Evolutionary conservation across 2,329 filamentous ascomycete genomes (phyloP).

Genomic region (Cryphonectria japonica): DNA sequence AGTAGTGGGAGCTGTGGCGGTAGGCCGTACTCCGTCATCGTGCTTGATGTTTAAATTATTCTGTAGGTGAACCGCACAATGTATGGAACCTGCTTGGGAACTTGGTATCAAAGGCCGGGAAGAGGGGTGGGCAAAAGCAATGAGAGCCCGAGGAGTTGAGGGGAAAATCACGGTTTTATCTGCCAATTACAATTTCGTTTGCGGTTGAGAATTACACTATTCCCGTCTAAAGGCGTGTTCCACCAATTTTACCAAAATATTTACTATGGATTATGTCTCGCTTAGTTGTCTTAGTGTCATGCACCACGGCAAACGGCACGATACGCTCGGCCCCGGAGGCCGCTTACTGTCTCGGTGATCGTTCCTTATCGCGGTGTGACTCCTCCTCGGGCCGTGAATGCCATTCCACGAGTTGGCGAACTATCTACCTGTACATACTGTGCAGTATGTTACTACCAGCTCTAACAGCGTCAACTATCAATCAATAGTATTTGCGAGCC

Average conservation of each 20-base stretch:
- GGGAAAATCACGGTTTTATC: not conserved
- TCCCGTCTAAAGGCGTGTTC: not conserved
- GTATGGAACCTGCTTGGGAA: not conserved
- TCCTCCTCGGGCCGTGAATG: not conserved
- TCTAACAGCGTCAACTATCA: not conserved
- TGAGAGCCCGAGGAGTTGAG: not conserved
- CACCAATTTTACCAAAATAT: not conserved
- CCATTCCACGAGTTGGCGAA: not conserved
- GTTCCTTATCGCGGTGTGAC: not conserved
- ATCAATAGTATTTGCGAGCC: not conserved
- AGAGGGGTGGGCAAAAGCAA: not conserved
- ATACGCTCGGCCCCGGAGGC: not conserved
- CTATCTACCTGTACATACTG: no score
- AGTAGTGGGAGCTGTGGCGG: conserved; percentile 11
- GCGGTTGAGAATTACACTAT: not conserved
- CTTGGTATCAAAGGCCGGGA: not conserved
- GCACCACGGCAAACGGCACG: not conserved
- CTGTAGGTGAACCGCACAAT: not conserved
- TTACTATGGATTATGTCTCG: no score
- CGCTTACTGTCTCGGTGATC: not conserved
- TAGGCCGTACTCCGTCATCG: not conserved
- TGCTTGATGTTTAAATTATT: not conserved
- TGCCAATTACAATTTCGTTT: not conserved
- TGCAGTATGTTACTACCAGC: not conserved
- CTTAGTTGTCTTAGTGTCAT: not conserved